These are phyloP conservation scores for Diaporthe citrichinensis DNA, from an alignment of 2,329 filamentous ascomycete species.

Conservation along the genomic window DNA sequence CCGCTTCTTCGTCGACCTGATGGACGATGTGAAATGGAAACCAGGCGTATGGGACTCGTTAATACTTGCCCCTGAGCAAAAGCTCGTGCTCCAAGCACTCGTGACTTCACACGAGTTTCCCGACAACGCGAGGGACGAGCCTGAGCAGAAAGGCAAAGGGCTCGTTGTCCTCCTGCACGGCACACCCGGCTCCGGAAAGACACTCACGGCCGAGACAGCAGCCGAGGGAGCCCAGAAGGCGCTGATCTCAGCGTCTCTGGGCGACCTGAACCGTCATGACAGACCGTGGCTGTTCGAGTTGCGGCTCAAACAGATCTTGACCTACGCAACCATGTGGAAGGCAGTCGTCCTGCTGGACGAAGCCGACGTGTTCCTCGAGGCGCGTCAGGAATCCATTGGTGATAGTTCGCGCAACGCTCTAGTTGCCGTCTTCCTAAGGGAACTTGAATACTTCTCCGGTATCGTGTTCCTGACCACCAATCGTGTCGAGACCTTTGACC, in stretches of 20 bases:
- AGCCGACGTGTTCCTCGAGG: neutral
- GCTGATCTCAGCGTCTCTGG: neutral
- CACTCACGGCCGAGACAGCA: conserved; percentile 4
- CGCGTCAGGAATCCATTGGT: neutral
- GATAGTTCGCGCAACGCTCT: neutral
- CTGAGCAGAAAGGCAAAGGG: conserved; percentile 23
- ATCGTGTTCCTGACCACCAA: conserved; percentile 20
- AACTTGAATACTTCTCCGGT: conserved; percentile 1
- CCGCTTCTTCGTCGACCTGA: conserved; percentile 3
- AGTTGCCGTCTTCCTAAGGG: neutral
- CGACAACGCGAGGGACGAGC: neutral
- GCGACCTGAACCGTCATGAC: neutral
- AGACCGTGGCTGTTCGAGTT: neutral
- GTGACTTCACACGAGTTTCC: conserved; percentile 7
- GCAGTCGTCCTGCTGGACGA: conserved; percentile 16
- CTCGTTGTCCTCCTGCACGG: conserved; percentile 1
- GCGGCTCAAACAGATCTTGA: conserved; percentile 1
- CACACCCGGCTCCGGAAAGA: conserved; percentile 1
- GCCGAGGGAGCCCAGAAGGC: conserved; percentile 4
- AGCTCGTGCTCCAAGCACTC: neutral
- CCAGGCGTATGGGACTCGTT: neutral
- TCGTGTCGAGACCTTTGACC: conserved; percentile 1
- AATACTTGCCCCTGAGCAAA: neutral
- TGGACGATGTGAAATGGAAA: conserved; percentile 14
- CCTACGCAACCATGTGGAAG: conserved; percentile 13